Evolutionary conservation across 805 yeast species (phyloP).

Genomic region (Hanseniaspora jakobsenii): DNA sequence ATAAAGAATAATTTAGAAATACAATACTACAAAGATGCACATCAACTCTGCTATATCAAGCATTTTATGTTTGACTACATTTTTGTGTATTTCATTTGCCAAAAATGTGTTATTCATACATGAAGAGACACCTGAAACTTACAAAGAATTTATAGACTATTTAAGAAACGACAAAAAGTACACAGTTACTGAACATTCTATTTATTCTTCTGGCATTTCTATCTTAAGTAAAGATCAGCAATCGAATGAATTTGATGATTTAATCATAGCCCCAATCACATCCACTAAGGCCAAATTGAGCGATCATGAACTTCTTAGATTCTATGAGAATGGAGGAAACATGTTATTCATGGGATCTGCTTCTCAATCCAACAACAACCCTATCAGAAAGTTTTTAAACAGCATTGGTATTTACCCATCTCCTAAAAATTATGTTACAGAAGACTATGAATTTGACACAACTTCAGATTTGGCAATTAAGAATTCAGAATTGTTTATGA

Average conservation of each 20-base stretch:
- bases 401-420: conserved; percentile 78
- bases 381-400: conserved; percentile 52
- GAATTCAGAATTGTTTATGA: conserved; percentile 15
- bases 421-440: conserved; percentile 53
- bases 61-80: too few species aligned
- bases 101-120: not conserved
- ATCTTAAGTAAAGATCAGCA: conserved; percentile 30
- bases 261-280: conserved; percentile 45
- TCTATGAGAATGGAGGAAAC: conserved; percentile 60
- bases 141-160: conserved; percentile 13
- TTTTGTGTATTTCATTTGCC: not conserved
- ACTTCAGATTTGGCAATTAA: conserved; percentile 18
- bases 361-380: conserved; percentile 39
- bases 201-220: conserved; percentile 8
- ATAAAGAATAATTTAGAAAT: too few species aligned
- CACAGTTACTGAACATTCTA: conserved; percentile 22
- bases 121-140: not conserved
- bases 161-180: conserved; percentile 19
- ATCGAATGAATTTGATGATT: conserved; percentile 37
- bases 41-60: too few species aligned
- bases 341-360: conserved; percentile 51
- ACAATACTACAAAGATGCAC: too few species aligned
- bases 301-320: conserved; percentile 39
- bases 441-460: conserved; percentile 47
- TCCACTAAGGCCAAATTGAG: conserved; percentile 34